phyloP scores from a whole-genome alignment of 2,329 filamentous ascomycete genomes.

The Hypoxylon sp. region DNA sequence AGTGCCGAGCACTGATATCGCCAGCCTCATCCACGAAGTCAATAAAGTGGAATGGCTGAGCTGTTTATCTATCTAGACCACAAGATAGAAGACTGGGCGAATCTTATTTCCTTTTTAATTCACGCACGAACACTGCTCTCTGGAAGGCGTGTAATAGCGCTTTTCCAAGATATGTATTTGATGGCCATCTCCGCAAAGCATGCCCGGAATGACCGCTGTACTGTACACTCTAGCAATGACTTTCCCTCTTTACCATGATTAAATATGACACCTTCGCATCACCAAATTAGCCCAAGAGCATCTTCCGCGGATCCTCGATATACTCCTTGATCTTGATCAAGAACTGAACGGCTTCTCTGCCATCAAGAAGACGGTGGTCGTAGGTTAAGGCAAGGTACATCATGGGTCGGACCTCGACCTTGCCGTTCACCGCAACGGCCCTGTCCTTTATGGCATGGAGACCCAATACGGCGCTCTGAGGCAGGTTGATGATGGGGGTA shows the following conservation, averaged over 20 bases:
- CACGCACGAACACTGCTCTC: neutral
- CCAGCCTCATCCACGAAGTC: neutral
- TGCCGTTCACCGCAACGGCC: constrained; percentile 89
- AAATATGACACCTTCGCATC: constrained; percentile 9
- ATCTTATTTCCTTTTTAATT: neutral
- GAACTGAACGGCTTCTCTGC: constrained; percentile 95
- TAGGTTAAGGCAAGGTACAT: constrained; percentile 99
- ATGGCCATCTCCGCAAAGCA: constrained; percentile 11
- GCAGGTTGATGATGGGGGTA: constrained; percentile 97
- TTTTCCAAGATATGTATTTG: constrained; percentile 27
- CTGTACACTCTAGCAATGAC: constrained; percentile 41
- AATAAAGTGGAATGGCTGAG: neutral
- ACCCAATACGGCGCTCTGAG: constrained; percentile 91
- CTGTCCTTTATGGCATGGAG: constrained; percentile 97
- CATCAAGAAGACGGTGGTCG: constrained; percentile 95
- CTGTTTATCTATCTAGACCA: neutral
- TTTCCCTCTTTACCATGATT: constrained; percentile 17
- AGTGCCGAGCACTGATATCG: neutral
- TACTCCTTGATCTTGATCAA: constrained; percentile 97
- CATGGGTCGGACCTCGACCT: constrained; percentile 97
- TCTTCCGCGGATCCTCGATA: constrained; percentile 93
- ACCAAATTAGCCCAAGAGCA: constrained; percentile 71
- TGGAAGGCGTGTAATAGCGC: neutral
- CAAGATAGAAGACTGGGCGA: neutral
- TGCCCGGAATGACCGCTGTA: constrained; percentile 26